These are phyloP conservation scores for Backusella luteola DNA, from an alignment of 192 early-diverging fungal genomes.

Conservation along the genomic window DNA sequence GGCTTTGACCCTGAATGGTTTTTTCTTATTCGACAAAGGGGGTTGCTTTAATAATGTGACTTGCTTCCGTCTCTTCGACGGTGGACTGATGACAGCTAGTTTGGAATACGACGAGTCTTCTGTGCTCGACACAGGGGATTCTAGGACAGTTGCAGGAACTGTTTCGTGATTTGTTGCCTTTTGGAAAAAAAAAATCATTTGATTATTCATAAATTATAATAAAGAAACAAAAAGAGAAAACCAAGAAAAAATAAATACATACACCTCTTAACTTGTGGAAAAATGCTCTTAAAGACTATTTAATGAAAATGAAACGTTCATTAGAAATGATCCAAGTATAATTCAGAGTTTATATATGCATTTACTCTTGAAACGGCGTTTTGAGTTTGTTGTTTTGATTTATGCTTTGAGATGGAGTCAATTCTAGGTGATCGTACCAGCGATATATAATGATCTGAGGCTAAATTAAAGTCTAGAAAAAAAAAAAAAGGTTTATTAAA, in stretches of 20 bases:
- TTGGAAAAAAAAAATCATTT: neutral
- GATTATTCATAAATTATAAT: neutral
- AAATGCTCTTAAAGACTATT: constrained; percentile 1
- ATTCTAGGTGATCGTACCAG: constrained; percentile 14
- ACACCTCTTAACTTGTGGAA: constrained; percentile 11
- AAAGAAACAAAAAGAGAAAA: neutral
- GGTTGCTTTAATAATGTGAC: neutral
- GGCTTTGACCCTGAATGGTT: neutral
- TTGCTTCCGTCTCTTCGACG: neutral
- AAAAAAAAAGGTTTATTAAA: too few relatives aligned
- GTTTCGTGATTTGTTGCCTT: neutral
- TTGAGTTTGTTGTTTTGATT: neutral
- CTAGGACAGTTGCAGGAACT: neutral
- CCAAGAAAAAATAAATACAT: neutral
- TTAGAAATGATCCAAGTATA: too few relatives aligned
- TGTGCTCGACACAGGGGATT: neutral
- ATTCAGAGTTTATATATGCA: neutral
- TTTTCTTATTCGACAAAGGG: neutral
- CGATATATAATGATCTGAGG: neutral
- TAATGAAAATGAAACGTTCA: neutral
- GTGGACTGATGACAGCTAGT: neutral
- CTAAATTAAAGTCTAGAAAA: neutral
- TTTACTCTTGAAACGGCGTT: neutral
- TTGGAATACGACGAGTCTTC: constrained; percentile 4
- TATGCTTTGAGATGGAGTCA: neutral